These are phyloP conservation scores for Xenosphaeropsis pyriputrescens DNA, from an alignment of 2,329 filamentous ascomycete species.

Conservation along the genomic window DNA sequence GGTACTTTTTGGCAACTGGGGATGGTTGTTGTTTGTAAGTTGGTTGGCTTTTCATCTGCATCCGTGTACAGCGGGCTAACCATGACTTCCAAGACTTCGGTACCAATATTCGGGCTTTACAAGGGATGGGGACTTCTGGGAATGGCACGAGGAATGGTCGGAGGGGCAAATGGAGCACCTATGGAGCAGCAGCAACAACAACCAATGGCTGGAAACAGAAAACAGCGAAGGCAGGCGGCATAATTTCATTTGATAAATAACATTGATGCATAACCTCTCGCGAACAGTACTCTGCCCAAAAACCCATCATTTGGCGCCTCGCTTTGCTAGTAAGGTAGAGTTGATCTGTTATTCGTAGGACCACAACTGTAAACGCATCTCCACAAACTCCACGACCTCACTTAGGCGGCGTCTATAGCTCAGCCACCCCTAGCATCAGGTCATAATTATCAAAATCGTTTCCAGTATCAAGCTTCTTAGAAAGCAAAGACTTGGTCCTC, in stretches of 20 bases:
- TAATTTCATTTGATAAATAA: background rate
- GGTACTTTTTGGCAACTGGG: conserved; percentile 68
- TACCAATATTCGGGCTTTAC: conserved; percentile 16
- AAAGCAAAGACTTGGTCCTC: conserved; percentile 98
- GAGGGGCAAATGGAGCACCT: conserved; percentile 12
- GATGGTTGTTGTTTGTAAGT: conserved; percentile 43
- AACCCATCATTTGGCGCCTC: too few relatives aligned
- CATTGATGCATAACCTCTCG: too few relatives aligned
- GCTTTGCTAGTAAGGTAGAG: too few relatives aligned
- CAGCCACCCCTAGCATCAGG: too few relatives aligned
- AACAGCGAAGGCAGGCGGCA: conserved; percentile 16
- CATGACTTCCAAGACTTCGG: conserved; percentile 3
- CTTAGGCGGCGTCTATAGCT: too few relatives aligned
- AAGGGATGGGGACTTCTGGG: conserved; percentile 18
- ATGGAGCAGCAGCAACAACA: conserved; percentile 13
- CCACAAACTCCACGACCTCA: too few relatives aligned
- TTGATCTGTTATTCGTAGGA: too few relatives aligned
- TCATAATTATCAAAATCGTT: too few relatives aligned
- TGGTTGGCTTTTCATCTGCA: conserved; percentile 8
- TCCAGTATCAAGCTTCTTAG: conserved; percentile 24
- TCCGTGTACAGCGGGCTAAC: background rate
- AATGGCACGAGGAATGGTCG: conserved; percentile 19
- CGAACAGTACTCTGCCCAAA: too few relatives aligned
- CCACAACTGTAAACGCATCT: too few relatives aligned
- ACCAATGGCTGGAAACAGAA: conserved; percentile 13